Conservation (phyloP, 2,329 filamentous ascomycete species). For the Apiospora hydei region DNA sequence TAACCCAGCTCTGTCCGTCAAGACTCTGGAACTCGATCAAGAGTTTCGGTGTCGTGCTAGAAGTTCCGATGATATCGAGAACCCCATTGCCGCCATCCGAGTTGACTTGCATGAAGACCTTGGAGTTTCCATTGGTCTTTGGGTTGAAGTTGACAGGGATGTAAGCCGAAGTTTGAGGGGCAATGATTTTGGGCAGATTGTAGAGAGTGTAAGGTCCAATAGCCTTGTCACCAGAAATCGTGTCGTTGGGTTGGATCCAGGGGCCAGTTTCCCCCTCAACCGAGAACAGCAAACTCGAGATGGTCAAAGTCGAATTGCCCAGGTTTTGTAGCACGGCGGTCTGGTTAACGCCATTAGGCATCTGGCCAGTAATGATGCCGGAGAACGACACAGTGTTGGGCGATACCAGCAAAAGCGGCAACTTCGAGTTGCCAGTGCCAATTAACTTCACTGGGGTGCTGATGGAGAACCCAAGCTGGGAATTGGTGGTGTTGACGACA, state of each 20-base stretch:
- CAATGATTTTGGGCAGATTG: conserved; percentile 53
- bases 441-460: conserved; percentile 54
- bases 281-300: conserved; percentile 55
- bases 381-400: conserved; percentile 58
- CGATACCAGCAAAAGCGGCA: conserved; percentile 53
- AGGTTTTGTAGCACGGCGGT: conserved; percentile 57
- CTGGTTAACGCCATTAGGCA: conserved; percentile 48
- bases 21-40: conserved; percentile 62
- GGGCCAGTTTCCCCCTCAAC: conserved; percentile 52
- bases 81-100: conserved; percentile 58
- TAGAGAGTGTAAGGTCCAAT: conserved; percentile 58
- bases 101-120: conserved; percentile 54
- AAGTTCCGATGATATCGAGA: conserved; percentile 56
- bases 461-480: conserved; percentile 52
- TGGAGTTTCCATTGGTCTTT: conserved; percentile 53
- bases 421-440: conserved; percentile 56
- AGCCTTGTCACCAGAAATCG: conserved; percentile 41
- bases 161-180: conserved; percentile 46
- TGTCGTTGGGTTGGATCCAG: conserved; percentile 47
- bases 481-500: conserved; percentile 56
- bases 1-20: conserved; percentile 59
- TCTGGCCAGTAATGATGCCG: conserved; percentile 54
- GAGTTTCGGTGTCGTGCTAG: conserved; percentile 57
- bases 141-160: conserved; percentile 58
- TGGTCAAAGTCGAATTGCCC: conserved; percentile 54